A percentile compares a stretch with the other conserved stretches of the same genome.
Conservation (phyloP, 495 filamentous ascomycete genomes). For the Penicillium argentinense region DNA sequence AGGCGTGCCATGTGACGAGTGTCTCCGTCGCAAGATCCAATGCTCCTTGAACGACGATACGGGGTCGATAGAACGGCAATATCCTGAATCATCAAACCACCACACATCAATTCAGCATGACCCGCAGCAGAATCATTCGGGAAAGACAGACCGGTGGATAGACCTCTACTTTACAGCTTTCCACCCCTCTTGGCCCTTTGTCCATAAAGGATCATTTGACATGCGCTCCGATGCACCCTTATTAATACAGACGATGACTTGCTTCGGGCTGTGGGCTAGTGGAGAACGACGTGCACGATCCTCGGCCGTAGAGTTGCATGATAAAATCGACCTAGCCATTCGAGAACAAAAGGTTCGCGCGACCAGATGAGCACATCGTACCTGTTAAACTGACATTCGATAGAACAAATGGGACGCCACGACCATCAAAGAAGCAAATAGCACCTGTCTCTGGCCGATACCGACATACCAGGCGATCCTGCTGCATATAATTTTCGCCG, state of each 20-base stretch:
- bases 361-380: too few relatives aligned
- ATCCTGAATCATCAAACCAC: not conserved
- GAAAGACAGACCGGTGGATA: constrained; percentile 18
- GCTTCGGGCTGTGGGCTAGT: constrained; percentile 28
- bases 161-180: constrained; percentile 29
- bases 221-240: constrained; percentile 14
- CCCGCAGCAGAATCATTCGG: not conserved
- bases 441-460: constrained; percentile 26
- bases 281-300: constrained; percentile 13
- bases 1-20: constrained; percentile 24
- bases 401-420: constrained; percentile 34
- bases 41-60: constrained; percentile 10
- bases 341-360: constrained; percentile 22
- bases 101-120: not conserved
- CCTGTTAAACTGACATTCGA: not conserved
- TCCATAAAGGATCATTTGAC: constrained; percentile 28
- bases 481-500: constrained; percentile 28
- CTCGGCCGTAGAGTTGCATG: constrained; percentile 24
- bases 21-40: constrained; percentile 18
- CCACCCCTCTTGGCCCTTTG: constrained; percentile 33
- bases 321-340: constrained; percentile 21
- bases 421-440: constrained; percentile 4
- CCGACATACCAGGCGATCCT: constrained; percentile 36
- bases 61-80: not conserved
- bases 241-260: constrained; percentile 29